Evolutionary conservation across 2,329 filamentous ascomycete genomes (phyloP).

Genomic region (Ascochyta clinopodiicola): DNA sequence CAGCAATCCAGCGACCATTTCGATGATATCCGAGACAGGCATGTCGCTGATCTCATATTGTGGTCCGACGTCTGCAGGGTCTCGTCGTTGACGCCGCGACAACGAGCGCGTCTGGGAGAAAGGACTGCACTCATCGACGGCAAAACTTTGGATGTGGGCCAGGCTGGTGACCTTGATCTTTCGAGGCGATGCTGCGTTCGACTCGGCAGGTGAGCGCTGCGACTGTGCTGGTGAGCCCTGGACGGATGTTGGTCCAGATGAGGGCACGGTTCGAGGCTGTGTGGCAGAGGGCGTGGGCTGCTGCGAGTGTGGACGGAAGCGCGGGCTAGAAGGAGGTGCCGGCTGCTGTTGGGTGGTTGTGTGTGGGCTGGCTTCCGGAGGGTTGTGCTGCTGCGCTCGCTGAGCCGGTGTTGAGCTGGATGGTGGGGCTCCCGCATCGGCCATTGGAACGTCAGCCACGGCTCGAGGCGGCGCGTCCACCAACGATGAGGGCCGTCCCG

Average conservation of each 20-base stretch:
- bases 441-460: slow-evolving; percentile 48
- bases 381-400: slow-evolving; percentile 34
- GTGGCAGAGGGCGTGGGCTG: slow-evolving; percentile 38
- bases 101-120: slow-evolving; percentile 57
- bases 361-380: slow-evolving; percentile 27
- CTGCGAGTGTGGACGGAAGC: slow-evolving; percentile 44
- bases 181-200: slow-evolving; percentile 55
- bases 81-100: slow-evolving; percentile 51
- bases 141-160: slow-evolving; percentile 88
- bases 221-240: slow-evolving; percentile 35
- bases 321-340: slow-evolving; percentile 41
- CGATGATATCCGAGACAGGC: slow-evolving; percentile 96
- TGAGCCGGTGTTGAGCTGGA: slow-evolving; percentile 39
- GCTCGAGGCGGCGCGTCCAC: slow-evolving; percentile 35
- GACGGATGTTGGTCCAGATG: slow-evolving; percentile 34
- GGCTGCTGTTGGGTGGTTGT: slow-evolving; percentile 26
- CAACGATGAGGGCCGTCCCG: slow-evolving; percentile 43
- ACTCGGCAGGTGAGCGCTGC: slow-evolving; percentile 39
- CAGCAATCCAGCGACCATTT: slow-evolving; percentile 95
- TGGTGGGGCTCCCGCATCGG: slow-evolving; percentile 45
- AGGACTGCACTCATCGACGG: slow-evolving; percentile 73
- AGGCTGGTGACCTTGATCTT: slow-evolving; percentile 85
- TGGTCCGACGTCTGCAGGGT: slow-evolving; percentile 59
- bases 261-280: slow-evolving; percentile 33
- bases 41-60: slow-evolving; percentile 96